phyloP scores from a whole-genome alignment of 441 rosid genomes.

The Bocquillonia castaneifolia region DNA sequence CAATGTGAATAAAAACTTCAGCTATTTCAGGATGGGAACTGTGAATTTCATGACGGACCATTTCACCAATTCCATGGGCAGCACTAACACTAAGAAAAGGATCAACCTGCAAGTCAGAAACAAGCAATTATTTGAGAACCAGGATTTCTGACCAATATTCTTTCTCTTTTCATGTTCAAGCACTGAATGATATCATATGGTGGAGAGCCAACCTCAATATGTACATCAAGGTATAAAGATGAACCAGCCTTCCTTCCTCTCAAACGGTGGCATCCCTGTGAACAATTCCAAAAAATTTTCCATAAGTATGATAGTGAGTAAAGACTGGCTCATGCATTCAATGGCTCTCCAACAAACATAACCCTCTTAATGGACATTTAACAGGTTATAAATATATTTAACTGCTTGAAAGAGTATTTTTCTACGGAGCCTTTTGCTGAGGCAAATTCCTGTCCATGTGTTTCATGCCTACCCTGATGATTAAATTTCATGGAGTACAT shows the following conservation, averaged over 20 bases:
- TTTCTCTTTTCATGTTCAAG: background rate
- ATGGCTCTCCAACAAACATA: background rate
- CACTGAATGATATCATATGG: background rate
- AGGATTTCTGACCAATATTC: background rate
- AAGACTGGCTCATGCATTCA: constrained; percentile 9
- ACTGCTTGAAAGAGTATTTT: background rate
- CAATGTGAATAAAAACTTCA: constrained; percentile 92
- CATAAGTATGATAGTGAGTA: constrained; percentile 5
- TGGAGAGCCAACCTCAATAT: constrained; percentile 66
- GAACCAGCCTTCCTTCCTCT: constrained; percentile 98
- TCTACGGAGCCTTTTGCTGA: background rate
- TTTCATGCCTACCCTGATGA: background rate
- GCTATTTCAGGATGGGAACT: constrained; percentile 63
- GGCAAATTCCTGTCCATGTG: background rate
- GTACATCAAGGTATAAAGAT: constrained; percentile 79
- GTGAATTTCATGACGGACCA: constrained; percentile 63
- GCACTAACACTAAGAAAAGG: constrained; percentile 86
- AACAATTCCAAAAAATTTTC: constrained; percentile 18
- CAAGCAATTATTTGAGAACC: constrained; percentile 2
- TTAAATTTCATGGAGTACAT: background rate
- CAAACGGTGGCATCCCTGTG: constrained; percentile 88
- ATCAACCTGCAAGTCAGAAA: constrained; percentile 57
- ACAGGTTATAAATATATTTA: background rate
- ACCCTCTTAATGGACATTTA: background rate
- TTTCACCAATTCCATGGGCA: constrained; percentile 84